Evolutionary conservation across 2,329 filamentous ascomycete genomes (phyloP), one percentile per base, ranked within the genome.

Genomic region (Graphium sp.): DNA sequence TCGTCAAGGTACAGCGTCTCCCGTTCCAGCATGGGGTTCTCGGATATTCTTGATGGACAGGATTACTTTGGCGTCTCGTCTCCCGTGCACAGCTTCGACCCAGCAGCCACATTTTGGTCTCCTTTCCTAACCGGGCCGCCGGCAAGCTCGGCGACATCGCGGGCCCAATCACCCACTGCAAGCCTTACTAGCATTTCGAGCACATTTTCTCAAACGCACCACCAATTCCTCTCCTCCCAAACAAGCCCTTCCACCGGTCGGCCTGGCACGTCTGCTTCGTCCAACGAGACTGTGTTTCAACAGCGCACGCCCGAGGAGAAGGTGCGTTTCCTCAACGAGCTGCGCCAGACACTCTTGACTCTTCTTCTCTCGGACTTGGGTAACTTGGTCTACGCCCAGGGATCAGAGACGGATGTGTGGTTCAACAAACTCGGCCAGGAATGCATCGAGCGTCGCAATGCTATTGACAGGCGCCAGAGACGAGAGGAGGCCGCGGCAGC

Each of bases 361-460:
- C 60, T 98, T 12, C 55, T 95, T 2, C 56, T 95, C 16, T 95
- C 87, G 28, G 89, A 98, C 46, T 61, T 95, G 4, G 84, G 85
- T 5, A 84, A 76, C 22, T 68, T 82, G 18, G 76, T 94, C 2
- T 89, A 91, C 49, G 72, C 74, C n/a, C 70, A 69, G 28, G 89
- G 89, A 4, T 92, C 84, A 23, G 89, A 98, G 54, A 95, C 87
- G 1, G 89, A 95, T 47, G 62, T 62, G 4, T 94, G 87, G 78
- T 89, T 94, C 39, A 62, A 68, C 29, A 67, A 68, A 10, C 49
- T 84, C 6, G 70, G 72, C 3, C 66, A 75, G 39, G 58, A 75
- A 37, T 75, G 70, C 43, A 70, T 74, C 29, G 67, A 74, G 22
- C 60, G 70, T 16, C 68, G 64, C 26, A 66, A 74, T 28, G 58